Evolutionary conservation across 257 asterid species (phyloP).

Genomic region (Eucommia ulmoides): DNA sequence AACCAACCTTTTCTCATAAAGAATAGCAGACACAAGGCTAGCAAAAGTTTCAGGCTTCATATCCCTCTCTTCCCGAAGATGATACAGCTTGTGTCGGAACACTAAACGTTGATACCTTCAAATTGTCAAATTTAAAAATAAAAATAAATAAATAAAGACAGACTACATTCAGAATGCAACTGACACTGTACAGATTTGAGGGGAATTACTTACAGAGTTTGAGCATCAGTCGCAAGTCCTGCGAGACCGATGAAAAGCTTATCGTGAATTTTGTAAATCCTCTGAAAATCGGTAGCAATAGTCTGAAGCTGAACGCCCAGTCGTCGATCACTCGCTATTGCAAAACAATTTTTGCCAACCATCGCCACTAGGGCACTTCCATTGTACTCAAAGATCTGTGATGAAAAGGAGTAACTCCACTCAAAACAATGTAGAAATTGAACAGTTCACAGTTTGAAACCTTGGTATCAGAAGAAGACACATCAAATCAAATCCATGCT

Average conservation of each 20-base stretch:
- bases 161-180: too few species aligned
- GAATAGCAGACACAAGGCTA: constrained; percentile 85
- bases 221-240: constrained; percentile 87
- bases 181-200: too few species aligned
- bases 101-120: constrained; percentile 73
- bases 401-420: too few species aligned
- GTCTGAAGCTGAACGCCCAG: constrained; percentile 95
- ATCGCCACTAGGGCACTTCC: constrained; percentile 94
- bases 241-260: constrained; percentile 80
- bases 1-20: constrained; percentile 82
- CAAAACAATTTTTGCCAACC: constrained; percentile 95
- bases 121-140: too few species aligned
- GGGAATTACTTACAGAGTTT: constrained; percentile 72
- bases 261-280: constrained; percentile 63
- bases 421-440: too few species aligned
- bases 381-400: constrained; percentile 87
- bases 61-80: constrained; percentile 90
- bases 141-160: too few species aligned
- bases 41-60: constrained; percentile 99
- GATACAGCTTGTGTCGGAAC: constrained; percentile 84
- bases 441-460: too few species aligned
- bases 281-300: constrained; percentile 77
- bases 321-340: constrained; percentile 86
- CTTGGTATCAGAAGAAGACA: too few species aligned
- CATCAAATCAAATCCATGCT: too few species aligned